Evolutionary conservation across 257 asterid genomes (phyloP), one percentile per base, ranked within the genome.

Genomic region (Hygrophila difformis): DNA sequence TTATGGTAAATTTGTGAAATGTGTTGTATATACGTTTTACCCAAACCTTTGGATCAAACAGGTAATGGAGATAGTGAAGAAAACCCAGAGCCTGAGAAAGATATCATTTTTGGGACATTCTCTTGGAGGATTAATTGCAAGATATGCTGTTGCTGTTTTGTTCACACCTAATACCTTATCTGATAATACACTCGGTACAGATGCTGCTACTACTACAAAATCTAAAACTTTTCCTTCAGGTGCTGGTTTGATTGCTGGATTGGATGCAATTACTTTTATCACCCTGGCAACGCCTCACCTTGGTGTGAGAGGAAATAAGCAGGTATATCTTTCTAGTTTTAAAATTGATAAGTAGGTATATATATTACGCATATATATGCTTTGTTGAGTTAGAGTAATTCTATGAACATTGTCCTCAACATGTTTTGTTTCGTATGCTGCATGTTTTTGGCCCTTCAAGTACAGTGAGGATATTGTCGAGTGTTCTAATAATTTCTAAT

Each of bases 211-310:
- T n/a, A n/a, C 56, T 28, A 49, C 62, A 13, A 64, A 44, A 52
- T 6, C 52, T 33, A 70, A 51, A 49, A 44, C 71, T 23, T 19
- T 31, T 24, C 44, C 71, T 49, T 69, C 81, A 49, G 70, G 43
- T 39, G 68, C 59, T 63, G 92, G 93, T 42, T 66, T 61, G 43
- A 71, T 89, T 73, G 88, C 94, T 23, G 96, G 96, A 60, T 66
- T 89, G 65, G 93, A 89, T 68, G 96, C 98, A 8, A 67, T 79
- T 44, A 82, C 82, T 66, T 89, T 85, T 57, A 76, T 89, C 66
- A 85, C 98, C 59, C 71, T 89, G 47, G 98, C 94, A 23, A 89
- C 94, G 6, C 98, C 98, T 62, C 98, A 89, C 76, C 92, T 89
- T 47, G 96, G 96, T 35, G 98, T 85, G 33, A 75, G 96, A 65